Evolutionary conservation across 805 yeast species (phyloP).

Genomic region (Kurtzmaniella cleridarum): DNA sequence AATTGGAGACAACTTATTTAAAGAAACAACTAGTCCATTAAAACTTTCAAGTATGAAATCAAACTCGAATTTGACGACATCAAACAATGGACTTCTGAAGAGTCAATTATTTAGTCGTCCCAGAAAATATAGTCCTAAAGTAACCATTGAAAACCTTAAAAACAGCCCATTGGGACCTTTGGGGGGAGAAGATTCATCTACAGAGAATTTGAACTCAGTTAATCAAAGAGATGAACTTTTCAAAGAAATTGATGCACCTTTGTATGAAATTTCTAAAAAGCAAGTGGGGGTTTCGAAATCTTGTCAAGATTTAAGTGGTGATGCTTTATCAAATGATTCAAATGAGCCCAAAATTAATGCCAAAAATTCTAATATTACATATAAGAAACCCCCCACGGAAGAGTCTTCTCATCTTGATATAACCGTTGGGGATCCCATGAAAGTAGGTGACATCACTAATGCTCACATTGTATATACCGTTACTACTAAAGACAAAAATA

Average conservation of each 20-base stretch:
- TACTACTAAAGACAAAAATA: conserved; percentile 50
- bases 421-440: conserved; percentile 82
- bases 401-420: conserved; percentile 43
- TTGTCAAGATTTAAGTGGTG: conserved; percentile 7
- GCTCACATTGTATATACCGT: conserved; percentile 88
- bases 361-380: conserved; percentile 5
- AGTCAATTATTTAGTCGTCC: conserved; percentile 28
- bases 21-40: conserved; percentile 27
- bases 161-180: conserved; percentile 23
- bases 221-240: conserved; percentile 19
- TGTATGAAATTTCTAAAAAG: conserved; percentile 37
- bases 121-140: conserved; percentile 23
- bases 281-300: conserved; percentile 9
- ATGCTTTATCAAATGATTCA: conserved; percentile 5
- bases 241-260: conserved; percentile 48
- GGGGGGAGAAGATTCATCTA: conserved; percentile 10
- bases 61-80: conserved; percentile 12
- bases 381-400: conserved; percentile 6
- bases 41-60: conserved; percentile 7
- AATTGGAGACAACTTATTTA: conserved; percentile 28
- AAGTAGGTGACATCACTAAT: conserved; percentile 84
- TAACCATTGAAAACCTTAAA: conserved; percentile 14
- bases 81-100: conserved; percentile 19
- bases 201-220: conserved; percentile 6
- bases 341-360: conserved; percentile 7